Conservation (phyloP, 164 flowering plant genomes). For the Stephania cephalantha region DNA sequence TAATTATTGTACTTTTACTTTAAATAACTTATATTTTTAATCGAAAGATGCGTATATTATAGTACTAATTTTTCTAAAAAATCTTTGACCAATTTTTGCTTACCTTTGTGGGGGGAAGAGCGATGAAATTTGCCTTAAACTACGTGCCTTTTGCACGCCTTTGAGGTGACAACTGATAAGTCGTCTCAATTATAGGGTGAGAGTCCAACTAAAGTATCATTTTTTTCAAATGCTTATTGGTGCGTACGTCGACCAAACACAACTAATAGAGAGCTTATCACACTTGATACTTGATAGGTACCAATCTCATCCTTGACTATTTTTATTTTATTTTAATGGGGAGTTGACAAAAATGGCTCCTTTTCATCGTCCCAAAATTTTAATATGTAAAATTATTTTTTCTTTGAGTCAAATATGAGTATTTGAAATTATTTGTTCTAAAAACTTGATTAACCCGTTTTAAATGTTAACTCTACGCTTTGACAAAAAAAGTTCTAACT, state of each 20-base stretch:
- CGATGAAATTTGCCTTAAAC: not conserved
- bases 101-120: not conserved
- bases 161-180: conserved; percentile 1
- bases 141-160: not conserved
- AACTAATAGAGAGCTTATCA: not conserved
- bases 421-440: no score
- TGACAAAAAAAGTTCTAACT: no score
- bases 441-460: no score
- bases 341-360: no score
- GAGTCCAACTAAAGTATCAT: not conserved
- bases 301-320: not conserved
- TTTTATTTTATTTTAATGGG: no score
- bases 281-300: not conserved
- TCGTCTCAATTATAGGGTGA: not conserved
- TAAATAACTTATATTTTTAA: no score
- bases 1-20: no score
- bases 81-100: not conserved
- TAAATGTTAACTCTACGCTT: no score
- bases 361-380: no score
- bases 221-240: not conserved
- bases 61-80: not conserved
- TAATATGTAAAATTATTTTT: no score
- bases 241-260: not conserved
- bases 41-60: no score
- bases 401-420: no score